Evolutionary conservation across 2,329 filamentous ascomycete species (phyloP), one percentile per base, ranked within the genome.

Genomic region (Botrytis paeoniae): DNA sequence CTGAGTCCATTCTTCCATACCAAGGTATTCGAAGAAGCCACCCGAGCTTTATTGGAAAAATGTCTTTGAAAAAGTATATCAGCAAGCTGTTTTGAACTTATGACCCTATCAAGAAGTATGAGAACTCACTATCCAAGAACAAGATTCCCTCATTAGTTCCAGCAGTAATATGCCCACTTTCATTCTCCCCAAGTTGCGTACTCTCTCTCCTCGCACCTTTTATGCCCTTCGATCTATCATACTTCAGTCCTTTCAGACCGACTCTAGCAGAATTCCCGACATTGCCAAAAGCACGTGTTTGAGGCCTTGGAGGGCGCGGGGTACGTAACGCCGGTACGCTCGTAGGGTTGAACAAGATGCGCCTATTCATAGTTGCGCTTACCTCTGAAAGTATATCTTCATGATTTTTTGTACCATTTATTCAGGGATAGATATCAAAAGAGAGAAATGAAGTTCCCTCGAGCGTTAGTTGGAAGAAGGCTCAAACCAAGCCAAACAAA

Each of bases 121-220:
- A 54, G 32, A 51, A 79, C 89, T 80, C 83, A 95, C 93, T 97
- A 81, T 97, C 94, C 79, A 98, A 91, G 84, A 97, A 99, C 10
- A 98, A 82, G 63, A 98, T 90, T 0, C 92, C 91, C 83, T 98
- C 93, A 77, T 95, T 92, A 1, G 91, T 84, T 4, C 85, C 87
- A 18, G 92, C 87, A n/a, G 87, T 85, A 77, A 98, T 97, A 79
- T 98, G 94, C 0, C 96, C 95, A 16, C 89, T 89, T 75, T 92
- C 89, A 78, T 92, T 86, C 76, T 89, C 88, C 69, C 87, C 89
- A 18, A 86, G 82, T 72, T 82, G 80, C 35, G 83, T 83, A 39
- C 83, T 86, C 78, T 85, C 82, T 82, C 82, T 86, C 70, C 78
- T 80, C 71, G 77, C 74, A 63, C 75, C 75, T 69, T 64, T 78